Percentiles rank a stretch among this genome's conserved stretches.
Evolutionary conservation across 176 grass and related monocot species (phyloP).

Genomic region (Microstegium vimineum): DNA sequence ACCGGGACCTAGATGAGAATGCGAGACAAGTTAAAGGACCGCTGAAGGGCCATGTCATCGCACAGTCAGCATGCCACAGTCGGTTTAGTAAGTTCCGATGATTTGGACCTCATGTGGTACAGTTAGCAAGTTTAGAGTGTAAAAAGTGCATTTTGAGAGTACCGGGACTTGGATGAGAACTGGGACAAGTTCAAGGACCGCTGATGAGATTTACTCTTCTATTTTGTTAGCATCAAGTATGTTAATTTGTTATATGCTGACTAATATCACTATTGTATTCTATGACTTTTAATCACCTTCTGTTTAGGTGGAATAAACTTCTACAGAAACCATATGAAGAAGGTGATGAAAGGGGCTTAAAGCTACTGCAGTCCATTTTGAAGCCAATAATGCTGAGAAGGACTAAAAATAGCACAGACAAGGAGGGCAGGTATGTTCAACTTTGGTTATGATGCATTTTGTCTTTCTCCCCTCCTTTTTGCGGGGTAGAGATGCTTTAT

Average conservation of each 20-base stretch:
- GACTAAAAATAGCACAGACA: conserved; percentile 92
- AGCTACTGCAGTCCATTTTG: conserved; percentile 84
- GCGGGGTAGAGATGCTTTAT: background rate
- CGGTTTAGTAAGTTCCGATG: background rate
- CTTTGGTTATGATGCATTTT: conserved; percentile 25
- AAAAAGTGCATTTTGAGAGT: background rate
- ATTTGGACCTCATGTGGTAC: background rate
- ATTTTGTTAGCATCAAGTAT: background rate
- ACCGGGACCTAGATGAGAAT: background rate
- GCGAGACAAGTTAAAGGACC: background rate
- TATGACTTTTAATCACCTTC: conserved; percentile 8
- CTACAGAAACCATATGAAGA: conserved; percentile 96
- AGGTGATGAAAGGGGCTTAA: conserved; percentile 91
- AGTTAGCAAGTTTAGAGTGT: background rate
- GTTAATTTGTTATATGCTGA: background rate
- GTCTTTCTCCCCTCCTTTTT: background rate
- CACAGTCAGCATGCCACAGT: background rate
- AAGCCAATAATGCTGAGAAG: conserved; percentile 95
- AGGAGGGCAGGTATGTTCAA: conserved; percentile 60
- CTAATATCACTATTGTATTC: background rate
- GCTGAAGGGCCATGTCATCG: background rate
- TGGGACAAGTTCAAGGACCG: background rate
- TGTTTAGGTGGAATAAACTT: conserved; percentile 92
- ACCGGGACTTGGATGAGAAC: background rate
- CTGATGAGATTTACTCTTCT: background rate